Evolutionary conservation across 2,329 filamentous ascomycete genomes (phyloP).

Genomic region (Venturia nashicola): DNA sequence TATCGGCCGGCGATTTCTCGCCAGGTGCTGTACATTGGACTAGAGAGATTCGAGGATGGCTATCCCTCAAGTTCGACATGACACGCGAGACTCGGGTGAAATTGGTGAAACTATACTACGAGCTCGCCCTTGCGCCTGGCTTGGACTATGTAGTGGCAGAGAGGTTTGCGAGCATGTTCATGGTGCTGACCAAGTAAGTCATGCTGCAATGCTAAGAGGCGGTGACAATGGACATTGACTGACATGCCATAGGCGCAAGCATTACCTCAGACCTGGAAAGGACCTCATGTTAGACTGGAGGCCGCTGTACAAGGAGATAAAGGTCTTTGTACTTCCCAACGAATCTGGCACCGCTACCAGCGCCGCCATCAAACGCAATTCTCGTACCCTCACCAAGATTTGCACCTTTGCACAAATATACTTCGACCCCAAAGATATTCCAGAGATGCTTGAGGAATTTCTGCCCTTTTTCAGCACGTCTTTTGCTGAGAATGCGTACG

Average conservation of each 20-base stretch:
- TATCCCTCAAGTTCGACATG: conserved; percentile 95
- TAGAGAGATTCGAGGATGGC: conserved; percentile 86
- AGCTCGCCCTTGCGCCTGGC: conserved; percentile 80
- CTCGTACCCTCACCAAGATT: conserved; percentile 71
- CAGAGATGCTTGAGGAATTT: conserved; percentile 48
- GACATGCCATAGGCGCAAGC: conserved; percentile 57
- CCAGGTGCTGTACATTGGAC: conserved; percentile 96
- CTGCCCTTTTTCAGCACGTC: conserved; percentile 72
- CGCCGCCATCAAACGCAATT: conserved; percentile 47
- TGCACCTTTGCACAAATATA: conserved; percentile 84
- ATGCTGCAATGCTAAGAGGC: not conserved
- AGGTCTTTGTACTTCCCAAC: conserved; percentile 74
- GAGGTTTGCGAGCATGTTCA: conserved; percentile 92
- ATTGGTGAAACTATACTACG: conserved; percentile 86
- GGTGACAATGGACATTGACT: not conserved
- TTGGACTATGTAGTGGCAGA: conserved; percentile 73
- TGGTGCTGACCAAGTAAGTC: conserved; percentile 80
- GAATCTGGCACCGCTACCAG: conserved; percentile 57
- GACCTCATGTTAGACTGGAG: conserved; percentile 91
- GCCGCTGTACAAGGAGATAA: conserved; percentile 85
- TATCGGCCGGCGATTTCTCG: conserved; percentile 87
- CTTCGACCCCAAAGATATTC: conserved; percentile 79
- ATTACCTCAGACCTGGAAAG: conserved; percentile 82
- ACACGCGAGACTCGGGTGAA: conserved; percentile 70
- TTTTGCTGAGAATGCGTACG: conserved; percentile 81